Conservation (phyloP, 176 grass and related monocot genomes). For the Themeda triandra region DNA sequence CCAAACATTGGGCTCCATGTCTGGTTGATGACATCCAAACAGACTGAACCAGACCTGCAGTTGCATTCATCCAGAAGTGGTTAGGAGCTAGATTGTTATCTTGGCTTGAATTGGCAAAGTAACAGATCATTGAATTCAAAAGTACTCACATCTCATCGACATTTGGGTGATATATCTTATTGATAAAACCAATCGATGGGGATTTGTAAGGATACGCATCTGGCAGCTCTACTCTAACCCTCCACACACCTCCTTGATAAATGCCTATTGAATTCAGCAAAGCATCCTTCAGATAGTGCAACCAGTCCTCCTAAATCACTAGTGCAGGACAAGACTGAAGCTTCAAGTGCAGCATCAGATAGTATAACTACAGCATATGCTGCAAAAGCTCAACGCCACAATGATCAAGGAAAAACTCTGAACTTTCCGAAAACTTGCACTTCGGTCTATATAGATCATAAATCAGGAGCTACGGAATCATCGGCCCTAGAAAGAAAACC, state of each 20-base stretch:
- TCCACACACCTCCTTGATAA: constrained; percentile 98
- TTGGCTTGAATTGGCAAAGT: not conserved
- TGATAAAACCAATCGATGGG: constrained; percentile 88
- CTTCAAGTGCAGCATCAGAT: not conserved
- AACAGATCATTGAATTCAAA: not conserved
- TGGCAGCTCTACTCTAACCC: constrained; percentile 89
- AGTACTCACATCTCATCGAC: constrained; percentile 90
- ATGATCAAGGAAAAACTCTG: not conserved
- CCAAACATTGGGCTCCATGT: constrained; percentile 99
- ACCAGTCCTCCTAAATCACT: not conserved
- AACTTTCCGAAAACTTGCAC: not conserved
- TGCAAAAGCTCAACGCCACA: not conserved
- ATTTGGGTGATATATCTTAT: constrained; percentile 98
- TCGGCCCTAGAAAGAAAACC: not conserved
- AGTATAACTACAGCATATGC: not conserved
- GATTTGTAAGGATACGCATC: constrained; percentile 98
- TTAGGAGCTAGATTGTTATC: not conserved
- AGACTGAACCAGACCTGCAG: constrained; percentile 95
- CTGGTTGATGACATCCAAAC: constrained; percentile 99
- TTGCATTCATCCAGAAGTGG: not conserved
- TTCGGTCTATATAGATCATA: constrained; percentile 14
- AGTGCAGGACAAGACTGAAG: not conserved
- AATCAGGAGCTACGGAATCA: not conserved
- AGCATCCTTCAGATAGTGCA: not conserved
- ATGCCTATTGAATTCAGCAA: constrained; percentile 54